These are phyloP conservation scores for Apiospora rasikravindrae DNA, from an alignment of 2,329 filamentous ascomycete species.

Conservation along the genomic window DNA sequence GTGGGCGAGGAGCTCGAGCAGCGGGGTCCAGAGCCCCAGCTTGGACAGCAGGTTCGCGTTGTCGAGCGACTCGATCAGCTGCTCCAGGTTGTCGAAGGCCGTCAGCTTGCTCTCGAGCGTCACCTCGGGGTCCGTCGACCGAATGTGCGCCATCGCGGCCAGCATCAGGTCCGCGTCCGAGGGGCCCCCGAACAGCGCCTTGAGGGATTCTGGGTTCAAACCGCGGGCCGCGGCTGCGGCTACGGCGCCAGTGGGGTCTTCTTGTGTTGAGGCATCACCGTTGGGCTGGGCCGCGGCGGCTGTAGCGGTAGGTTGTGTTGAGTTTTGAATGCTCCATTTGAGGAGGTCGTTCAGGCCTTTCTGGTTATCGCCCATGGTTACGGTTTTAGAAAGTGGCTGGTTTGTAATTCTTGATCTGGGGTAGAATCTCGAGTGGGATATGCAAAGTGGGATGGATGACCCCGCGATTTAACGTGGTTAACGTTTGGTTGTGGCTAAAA, in stretches of 20 bases:
- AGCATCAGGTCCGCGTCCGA: conserved; percentile 94
- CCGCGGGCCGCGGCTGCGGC: conserved; percentile 34
- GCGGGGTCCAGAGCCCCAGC: conserved; percentile 80
- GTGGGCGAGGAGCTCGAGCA: conserved; percentile 72
- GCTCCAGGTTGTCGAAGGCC: conserved; percentile 95
- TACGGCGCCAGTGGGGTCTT: conserved; percentile 36
- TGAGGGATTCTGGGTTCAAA: conserved; percentile 70
- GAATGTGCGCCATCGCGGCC: conserved; percentile 78
- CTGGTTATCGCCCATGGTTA: conserved; percentile 50
- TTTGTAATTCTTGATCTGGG: neutral
- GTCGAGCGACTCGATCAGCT: conserved; percentile 89
- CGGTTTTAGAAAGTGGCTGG: neutral
- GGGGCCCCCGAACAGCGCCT: conserved; percentile 79
- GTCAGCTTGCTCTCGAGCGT: conserved; percentile 77
- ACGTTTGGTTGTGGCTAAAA: neutral
- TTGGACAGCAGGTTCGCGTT: conserved; percentile 93
- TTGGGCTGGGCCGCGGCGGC: conserved; percentile 10
- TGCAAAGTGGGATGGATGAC: neutral
- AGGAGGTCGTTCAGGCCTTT: conserved; percentile 72
- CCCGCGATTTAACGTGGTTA: conserved; percentile 9
- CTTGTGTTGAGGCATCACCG: conserved; percentile 22
- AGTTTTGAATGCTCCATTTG: conserved; percentile 72
- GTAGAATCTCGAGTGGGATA: neutral
- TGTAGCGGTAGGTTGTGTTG: conserved; percentile 26
- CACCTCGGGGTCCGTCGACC: conserved; percentile 63